phyloP scores from a whole-genome alignment of 2,329 filamentous ascomycete species.

The Scedosporium apiospermum region DNA sequence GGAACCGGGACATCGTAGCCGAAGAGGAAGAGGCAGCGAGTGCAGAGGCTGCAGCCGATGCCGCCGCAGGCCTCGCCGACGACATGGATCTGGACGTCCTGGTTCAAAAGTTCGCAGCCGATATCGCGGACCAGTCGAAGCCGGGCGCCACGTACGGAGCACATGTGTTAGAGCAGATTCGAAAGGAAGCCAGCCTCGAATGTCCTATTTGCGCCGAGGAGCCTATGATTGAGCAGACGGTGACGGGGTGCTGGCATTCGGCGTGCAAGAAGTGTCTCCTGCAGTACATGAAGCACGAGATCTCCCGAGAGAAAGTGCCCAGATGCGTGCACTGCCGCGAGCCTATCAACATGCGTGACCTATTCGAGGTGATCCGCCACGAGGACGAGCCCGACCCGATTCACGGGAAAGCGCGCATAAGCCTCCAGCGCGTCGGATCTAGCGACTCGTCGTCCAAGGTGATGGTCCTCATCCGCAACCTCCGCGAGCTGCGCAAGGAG shows the following conservation, averaged over 20 bases:
- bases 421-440: constrained; percentile 49
- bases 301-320: constrained; percentile 62
- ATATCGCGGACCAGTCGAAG: constrained; percentile 47
- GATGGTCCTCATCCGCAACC: constrained; percentile 63
- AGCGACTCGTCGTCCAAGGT: constrained; percentile 82
- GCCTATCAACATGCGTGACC: constrained; percentile 68
- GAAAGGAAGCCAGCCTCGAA: constrained; percentile 78
- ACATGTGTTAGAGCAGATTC: constrained; percentile 82
- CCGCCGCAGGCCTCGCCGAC: constrained; percentile 72
- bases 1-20: constrained; percentile 73
- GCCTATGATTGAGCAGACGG: constrained; percentile 87
- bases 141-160: constrained; percentile 65
- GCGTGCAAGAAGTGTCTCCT: constrained; percentile 92
- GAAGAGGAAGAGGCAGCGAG: constrained; percentile 80
- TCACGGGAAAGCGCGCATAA: constrained; percentile 37
- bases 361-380: constrained; percentile 87
- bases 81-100: constrained; percentile 91
- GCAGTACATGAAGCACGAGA: constrained; percentile 81
- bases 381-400: constrained; percentile 43
- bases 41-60: constrained; percentile 66
- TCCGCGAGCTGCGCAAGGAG: constrained; percentile 57
- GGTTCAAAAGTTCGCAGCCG: constrained; percentile 72
- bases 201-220: constrained; percentile 94
- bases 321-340: constrained; percentile 88
- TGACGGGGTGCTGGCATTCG: constrained; percentile 96